Evolutionary conservation across 176 grass and related monocot genomes (phyloP).

Genomic region (Cenchrus purpureus): DNA sequence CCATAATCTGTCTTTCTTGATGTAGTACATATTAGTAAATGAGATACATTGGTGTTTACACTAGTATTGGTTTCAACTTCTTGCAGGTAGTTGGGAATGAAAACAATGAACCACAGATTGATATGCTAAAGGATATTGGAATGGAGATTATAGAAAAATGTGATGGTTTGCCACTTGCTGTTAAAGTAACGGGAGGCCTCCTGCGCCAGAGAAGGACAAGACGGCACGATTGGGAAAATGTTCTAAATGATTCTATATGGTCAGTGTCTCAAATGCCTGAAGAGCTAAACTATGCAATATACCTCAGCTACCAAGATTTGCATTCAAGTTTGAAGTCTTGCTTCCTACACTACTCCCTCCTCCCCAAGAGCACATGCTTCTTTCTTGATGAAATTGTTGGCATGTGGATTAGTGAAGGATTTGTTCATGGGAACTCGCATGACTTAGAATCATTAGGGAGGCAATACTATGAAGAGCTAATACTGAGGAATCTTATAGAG

Average conservation of each 20-base stretch:
- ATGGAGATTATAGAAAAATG: constrained; percentile 34
- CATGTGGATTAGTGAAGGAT: constrained; percentile 44
- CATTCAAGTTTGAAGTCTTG: constrained; percentile 22
- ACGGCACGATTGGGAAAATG: neutral
- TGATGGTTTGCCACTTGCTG: constrained; percentile 42
- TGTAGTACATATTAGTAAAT: too few species aligned
- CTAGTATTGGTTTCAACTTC: too few species aligned
- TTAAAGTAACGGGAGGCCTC: constrained; percentile 36
- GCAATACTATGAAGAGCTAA: constrained; percentile 10
- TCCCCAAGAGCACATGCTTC: neutral
- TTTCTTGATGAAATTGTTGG: accelerated
- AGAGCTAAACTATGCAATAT: constrained; percentile 33
- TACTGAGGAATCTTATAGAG: constrained; percentile 42
- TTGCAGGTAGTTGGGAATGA: constrained; percentile 27
- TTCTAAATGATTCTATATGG: constrained; percentile 26
- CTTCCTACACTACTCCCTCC: constrained; percentile 40
- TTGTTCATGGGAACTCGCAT: neutral
- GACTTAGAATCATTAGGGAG: neutral
- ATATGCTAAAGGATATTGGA: constrained; percentile 16
- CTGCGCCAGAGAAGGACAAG: neutral
- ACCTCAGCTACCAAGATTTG: constrained; percentile 35
- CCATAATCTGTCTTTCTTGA: too few species aligned
- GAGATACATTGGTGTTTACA: too few species aligned
- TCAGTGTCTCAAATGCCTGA: neutral
- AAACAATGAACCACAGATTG: neutral